phyloP scores from a whole-genome alignment of 2,329 filamentous ascomycete species.

The Clathrospora elynae region DNA sequence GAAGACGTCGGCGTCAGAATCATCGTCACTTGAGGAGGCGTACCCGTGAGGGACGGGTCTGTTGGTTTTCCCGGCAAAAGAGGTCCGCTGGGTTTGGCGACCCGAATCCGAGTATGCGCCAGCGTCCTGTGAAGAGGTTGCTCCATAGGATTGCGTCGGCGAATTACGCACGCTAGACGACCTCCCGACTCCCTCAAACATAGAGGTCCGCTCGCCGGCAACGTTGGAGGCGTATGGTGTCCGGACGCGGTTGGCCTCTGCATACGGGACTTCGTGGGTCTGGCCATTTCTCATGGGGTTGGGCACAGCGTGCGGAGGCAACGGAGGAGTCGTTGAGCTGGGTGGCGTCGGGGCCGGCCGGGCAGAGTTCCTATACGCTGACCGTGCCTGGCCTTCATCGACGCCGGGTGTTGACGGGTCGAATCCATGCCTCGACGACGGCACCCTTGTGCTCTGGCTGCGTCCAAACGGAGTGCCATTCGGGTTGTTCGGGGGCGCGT shows the following conservation, averaged over 20 bases:
- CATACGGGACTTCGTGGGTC: conserved; percentile 45
- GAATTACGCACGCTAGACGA: conserved; percentile 61
- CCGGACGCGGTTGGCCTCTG: conserved; percentile 55
- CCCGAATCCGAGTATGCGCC: conserved; percentile 43
- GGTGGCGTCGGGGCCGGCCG: conserved; percentile 44
- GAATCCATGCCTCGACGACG: conserved; percentile 62
- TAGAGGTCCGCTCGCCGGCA: conserved; percentile 62
- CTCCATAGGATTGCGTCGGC: conserved; percentile 40
- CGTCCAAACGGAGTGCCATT: conserved; percentile 48
- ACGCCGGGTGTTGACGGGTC: conserved; percentile 63
- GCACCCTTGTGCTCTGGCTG: conserved; percentile 50
- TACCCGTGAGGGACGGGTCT: conserved; percentile 39
- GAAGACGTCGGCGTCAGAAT: conserved; percentile 34
- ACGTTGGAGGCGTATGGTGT: conserved; percentile 59
- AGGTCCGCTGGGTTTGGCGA: conserved; percentile 33
- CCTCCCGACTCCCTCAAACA: conserved; percentile 58
- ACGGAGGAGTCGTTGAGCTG: conserved; percentile 16
- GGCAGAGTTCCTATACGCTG: conserved; percentile 52
- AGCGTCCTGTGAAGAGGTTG: conserved; percentile 28
- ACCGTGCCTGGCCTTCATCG: conserved; percentile 63
- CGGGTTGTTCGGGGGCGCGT: conserved; percentile 33
- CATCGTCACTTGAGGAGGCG: conserved; percentile 38
- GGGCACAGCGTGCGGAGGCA: conserved; percentile 10
- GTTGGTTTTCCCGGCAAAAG: conserved; percentile 27
- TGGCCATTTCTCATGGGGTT: conserved; percentile 26